Conservation (phyloP, 2,329 filamentous ascomycete genomes). For the Hypoxylon rubiginosum region DNA sequence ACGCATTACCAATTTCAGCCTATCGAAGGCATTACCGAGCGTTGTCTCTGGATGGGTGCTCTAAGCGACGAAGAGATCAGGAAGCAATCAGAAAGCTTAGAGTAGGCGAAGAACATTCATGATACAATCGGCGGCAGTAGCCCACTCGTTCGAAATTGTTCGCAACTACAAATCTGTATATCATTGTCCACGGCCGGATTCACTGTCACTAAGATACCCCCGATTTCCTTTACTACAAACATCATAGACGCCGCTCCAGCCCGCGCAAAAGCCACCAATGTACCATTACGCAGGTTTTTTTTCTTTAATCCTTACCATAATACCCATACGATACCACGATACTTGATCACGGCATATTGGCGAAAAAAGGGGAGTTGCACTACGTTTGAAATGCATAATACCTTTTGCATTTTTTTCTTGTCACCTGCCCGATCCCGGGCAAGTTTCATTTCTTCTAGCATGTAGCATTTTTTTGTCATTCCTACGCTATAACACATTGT, state of each 20-base stretch:
- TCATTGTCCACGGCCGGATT: constrained; percentile 35
- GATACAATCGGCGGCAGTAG: background rate
- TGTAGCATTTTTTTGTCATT: constrained; percentile 32
- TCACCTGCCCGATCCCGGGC: constrained; percentile 18
- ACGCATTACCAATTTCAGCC: constrained; percentile 80
- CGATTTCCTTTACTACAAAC: constrained; percentile 31
- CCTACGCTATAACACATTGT: constrained; percentile 4
- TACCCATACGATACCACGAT: constrained; percentile 47
- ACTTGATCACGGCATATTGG: constrained; percentile 28
- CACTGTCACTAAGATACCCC: constrained; percentile 35
- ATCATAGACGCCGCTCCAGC: constrained; percentile 42
- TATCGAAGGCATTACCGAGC: constrained; percentile 81
- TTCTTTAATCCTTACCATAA: constrained; percentile 42
- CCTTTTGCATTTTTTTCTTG: constrained; percentile 20
- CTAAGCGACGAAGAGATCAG: constrained; percentile 81
- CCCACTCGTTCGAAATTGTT: constrained; percentile 15
- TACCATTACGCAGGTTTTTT: constrained; percentile 39
- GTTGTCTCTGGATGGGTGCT: constrained; percentile 88
- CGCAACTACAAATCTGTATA: constrained; percentile 42
- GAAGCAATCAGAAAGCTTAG: constrained; percentile 63
- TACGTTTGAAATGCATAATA: constrained; percentile 15
- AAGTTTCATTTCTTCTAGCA: constrained; percentile 36
- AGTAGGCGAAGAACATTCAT: constrained; percentile 49
- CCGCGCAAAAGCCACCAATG: constrained; percentile 36
- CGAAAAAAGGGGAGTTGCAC: background rate